Evolutionary conservation across 2,329 filamentous ascomycete genomes (phyloP).

Genomic region (Rhynchosporium graminicola): DNA sequence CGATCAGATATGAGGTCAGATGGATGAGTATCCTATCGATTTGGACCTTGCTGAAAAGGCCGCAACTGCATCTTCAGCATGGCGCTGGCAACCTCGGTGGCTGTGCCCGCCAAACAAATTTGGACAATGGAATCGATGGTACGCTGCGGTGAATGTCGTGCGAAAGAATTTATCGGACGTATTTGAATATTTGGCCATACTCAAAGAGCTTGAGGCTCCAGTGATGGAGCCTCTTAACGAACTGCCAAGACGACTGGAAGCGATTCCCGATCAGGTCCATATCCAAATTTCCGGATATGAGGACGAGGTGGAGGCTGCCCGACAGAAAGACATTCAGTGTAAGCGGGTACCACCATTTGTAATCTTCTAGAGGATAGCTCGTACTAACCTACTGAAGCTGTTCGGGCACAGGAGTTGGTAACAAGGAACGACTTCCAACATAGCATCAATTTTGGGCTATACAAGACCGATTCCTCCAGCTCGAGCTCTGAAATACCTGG

Average conservation of each 20-base stretch:
- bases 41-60: not conserved
- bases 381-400: not conserved
- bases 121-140: not conserved
- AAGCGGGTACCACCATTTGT: not conserved
- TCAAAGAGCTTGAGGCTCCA: not conserved
- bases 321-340: not conserved
- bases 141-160: not conserved
- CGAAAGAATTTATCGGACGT: not conserved
- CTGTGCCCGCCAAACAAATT: not conserved
- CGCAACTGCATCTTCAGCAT: not conserved
- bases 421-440: not conserved
- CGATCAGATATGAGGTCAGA: not conserved
- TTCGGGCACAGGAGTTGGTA: not conserved
- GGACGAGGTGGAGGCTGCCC: not conserved
- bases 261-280: not conserved
- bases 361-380: not conserved
- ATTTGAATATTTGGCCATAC: not conserved
- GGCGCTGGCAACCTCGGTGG: not conserved
- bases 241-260: not conserved
- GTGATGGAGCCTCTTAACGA: not conserved
- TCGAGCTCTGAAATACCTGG: slow-evolving; percentile 2
- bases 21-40: not conserved
- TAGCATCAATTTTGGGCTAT: not conserved
- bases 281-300: not conserved
- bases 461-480: not conserved